These are phyloP conservation scores for Apiospora kogelbergensis DNA, from an alignment of 2,329 filamentous ascomycete species.

Conservation along the genomic window DNA sequence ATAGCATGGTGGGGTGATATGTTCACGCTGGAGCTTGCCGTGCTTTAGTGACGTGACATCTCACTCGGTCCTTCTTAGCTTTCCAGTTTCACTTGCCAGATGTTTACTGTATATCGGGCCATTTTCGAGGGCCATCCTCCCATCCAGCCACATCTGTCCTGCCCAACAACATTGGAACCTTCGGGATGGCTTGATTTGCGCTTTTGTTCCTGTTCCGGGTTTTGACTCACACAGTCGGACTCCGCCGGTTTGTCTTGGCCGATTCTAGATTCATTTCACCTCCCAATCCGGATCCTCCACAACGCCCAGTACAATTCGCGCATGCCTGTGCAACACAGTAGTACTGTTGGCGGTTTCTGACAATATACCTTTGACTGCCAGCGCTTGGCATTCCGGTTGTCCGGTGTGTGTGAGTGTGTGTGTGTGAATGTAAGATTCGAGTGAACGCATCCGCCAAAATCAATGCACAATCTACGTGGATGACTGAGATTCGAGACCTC, in stretches of 20 bases:
- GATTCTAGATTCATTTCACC: background rate
- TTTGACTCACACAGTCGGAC: constrained; percentile 1
- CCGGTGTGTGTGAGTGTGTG: background rate
- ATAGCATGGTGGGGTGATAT: constrained; percentile 1
- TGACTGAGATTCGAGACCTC: background rate
- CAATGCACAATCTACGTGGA: background rate
- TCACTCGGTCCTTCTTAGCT: constrained; percentile 6
- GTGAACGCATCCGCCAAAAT: background rate
- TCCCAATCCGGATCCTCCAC: background rate
- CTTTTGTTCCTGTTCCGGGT: background rate
- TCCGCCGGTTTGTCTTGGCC: constrained; percentile 4
- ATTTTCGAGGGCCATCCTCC: background rate
- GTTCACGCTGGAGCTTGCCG: constrained; percentile 4
- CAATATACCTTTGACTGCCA: background rate
- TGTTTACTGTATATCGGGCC: constrained; percentile 5
- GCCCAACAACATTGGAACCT: background rate
- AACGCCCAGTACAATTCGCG: background rate
- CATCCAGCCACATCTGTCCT: background rate
- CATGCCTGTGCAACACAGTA: background rate
- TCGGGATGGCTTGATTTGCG: constrained; percentile 6
- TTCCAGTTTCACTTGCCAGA: constrained; percentile 3
- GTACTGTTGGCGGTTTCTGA: background rate
- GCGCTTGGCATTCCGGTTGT: background rate
- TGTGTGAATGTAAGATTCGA: background rate
- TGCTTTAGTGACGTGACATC: constrained; percentile 4